phyloP scores from a whole-genome alignment of 345 rosid genomes.

The Linum lewisii region DNA sequence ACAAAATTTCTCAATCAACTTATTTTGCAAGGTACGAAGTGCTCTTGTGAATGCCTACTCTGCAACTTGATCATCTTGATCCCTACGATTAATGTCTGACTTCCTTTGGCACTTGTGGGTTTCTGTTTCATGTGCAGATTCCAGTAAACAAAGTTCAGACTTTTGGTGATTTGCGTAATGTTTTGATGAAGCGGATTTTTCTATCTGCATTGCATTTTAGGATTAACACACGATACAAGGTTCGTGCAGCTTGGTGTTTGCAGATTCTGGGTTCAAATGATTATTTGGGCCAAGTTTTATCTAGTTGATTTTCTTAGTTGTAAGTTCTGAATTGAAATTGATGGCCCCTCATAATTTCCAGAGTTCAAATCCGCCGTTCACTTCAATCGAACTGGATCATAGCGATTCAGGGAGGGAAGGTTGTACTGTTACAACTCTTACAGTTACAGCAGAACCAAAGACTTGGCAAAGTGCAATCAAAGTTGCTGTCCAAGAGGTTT shows the following conservation, averaged over 20 bases:
- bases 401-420: conserved; percentile 99
- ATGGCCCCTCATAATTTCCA: conserved; percentile 26
- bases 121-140: conserved; percentile 45
- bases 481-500: conserved; percentile 98
- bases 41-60: background rate
- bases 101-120: conserved; percentile 3
- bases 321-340: background rate
- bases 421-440: conserved; percentile 98
- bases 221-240: conserved; percentile 97
- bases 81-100: background rate
- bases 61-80: background rate
- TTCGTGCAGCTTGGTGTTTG: conserved; percentile 14
- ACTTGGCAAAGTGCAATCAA: conserved; percentile 91
- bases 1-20: conserved; percentile 84
- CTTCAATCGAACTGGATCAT: conserved; percentile 97
- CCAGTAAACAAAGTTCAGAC: conserved; percentile 85
- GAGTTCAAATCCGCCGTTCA: conserved; percentile 99
- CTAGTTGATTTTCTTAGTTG: background rate
- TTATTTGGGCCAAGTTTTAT: background rate
- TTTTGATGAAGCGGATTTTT: conserved; percentile 97
- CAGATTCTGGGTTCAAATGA: background rate
- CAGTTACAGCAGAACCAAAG: conserved; percentile 95
- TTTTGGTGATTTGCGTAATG: conserved; percentile 83
- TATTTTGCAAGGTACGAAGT: conserved; percentile 87
- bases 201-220: conserved; percentile 97